Evolutionary conservation across 2,329 filamentous ascomycete genomes (phyloP).

Genomic region (Orbilia blumenaviensis): DNA sequence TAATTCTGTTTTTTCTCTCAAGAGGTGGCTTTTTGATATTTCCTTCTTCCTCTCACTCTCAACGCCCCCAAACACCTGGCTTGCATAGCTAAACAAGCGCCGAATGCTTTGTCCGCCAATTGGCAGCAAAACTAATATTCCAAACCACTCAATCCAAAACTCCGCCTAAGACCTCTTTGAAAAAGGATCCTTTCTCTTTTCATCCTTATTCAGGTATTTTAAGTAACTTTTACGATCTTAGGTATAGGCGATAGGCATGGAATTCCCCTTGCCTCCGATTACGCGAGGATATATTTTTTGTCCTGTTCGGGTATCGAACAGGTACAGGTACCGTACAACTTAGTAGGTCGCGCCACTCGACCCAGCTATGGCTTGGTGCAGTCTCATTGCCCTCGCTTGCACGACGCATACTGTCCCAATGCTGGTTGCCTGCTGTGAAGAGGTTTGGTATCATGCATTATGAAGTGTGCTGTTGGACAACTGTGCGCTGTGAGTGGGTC

Average conservation of each 20-base stretch:
- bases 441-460: too few species aligned
- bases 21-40: constrained; percentile 9
- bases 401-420: too few species aligned
- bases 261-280: constrained; percentile 46
- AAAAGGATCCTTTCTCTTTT: neutral
- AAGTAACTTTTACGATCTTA: neutral
- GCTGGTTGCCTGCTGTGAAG: too few species aligned
- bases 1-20: constrained; percentile 17
- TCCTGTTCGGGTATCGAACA: constrained; percentile 48
- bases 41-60: constrained; percentile 14
- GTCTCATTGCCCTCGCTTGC: too few species aligned
- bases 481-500: too few species aligned
- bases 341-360: too few species aligned
- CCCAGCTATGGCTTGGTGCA: too few species aligned
- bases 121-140: neutral
- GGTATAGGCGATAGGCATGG: constrained; percentile 13
- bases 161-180: neutral
- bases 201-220: constrained; percentile 10
- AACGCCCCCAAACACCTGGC: constrained; percentile 6
- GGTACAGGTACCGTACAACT: constrained; percentile 30
- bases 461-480: too few species aligned
- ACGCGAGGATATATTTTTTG: constrained; percentile 34
- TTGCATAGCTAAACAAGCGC: constrained; percentile 16
- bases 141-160: constrained; percentile 11
- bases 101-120: neutral